phyloP scores from a whole-genome alignment of 163 green algal genomes.

The Scenedesmus sp. region DNA sequence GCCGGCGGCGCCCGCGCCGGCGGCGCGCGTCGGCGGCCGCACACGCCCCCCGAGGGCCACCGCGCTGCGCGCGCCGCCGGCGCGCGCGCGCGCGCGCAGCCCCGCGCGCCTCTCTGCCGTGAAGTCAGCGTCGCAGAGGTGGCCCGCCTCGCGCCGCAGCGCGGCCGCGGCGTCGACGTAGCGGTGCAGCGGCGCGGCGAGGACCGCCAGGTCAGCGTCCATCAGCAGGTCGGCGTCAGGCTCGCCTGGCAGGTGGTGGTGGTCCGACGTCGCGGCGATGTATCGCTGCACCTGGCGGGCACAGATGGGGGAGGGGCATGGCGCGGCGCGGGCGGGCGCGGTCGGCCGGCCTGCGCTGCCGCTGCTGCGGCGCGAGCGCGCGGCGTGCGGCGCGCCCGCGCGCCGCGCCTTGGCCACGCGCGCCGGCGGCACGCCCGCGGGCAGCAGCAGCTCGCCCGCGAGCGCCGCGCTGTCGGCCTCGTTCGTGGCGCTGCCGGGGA shows the following conservation, averaged over 20 bases:
- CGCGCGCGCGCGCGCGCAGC: too few relatives aligned
- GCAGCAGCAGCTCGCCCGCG: background rate
- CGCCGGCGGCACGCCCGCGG: slow-evolving; percentile 1
- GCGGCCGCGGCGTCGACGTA: slow-evolving; percentile 19
- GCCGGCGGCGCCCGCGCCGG: background rate
- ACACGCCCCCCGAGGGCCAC: too few relatives aligned
- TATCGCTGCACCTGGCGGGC: background rate
- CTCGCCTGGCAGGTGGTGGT: slow-evolving; percentile 23
- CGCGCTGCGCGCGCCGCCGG: too few relatives aligned
- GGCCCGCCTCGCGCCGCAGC: slow-evolving; percentile 19
- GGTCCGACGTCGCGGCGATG: slow-evolving; percentile 18
- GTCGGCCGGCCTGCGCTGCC: too few relatives aligned
- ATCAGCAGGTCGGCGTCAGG: slow-evolving; percentile 20
- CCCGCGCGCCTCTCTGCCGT: background rate
- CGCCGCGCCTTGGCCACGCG: slow-evolving; percentile 2
- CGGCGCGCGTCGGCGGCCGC: too few relatives aligned
- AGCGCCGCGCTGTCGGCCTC: slow-evolving; percentile 21
- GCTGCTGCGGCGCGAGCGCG: too few relatives aligned
- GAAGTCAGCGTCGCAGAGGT: slow-evolving; percentile 22
- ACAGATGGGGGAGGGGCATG: too few relatives aligned
- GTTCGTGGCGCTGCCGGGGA: slow-evolving; percentile 2
- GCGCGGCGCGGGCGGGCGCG: too few relatives aligned
- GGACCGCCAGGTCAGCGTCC: slow-evolving; percentile 19
- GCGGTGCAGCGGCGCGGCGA: background rate
- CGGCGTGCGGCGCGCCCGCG: too few relatives aligned